Base-by-base conservation (phyloP, 2,329 filamentous ascomycete species). In the Bimuria novae-zelandiae region DNA sequence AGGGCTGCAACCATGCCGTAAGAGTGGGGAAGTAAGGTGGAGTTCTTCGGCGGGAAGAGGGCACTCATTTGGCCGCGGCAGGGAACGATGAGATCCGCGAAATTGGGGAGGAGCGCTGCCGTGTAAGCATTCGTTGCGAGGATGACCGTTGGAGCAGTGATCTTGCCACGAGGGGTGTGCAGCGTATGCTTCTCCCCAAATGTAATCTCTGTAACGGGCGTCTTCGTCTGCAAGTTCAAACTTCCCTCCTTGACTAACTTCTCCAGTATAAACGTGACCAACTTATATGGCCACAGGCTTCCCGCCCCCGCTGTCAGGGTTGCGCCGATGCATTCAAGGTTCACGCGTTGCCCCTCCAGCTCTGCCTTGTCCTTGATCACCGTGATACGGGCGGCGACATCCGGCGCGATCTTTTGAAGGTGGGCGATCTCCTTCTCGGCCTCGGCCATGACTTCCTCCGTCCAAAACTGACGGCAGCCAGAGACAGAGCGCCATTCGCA, bases 111-210 rank as follows among this genome's bases (percentile, higher is more conserved):
- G 3, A 96, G 79, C 55, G 86, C 81, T 1, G 89, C 90, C 0
- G 90, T 92, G 72, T 96, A 95, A 3, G 80, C 92, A 67, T 96
- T 96, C 0, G 89, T 93, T 4, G 90, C 88, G 14, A 96, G 81
- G 16, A 96, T 80, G 17, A 96, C 83, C 29, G 83, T 80, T 11
- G 77, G 75, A 1, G 90, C 80, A 0, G 70, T 69, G 50, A 95
- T 80, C 36, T 74, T 77, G n/a, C 91, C 92, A 19, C 90, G 84
- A 0, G 79, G 73, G 0, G 91, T 95, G 41, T 85, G 77, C 0
- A 91, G 76, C 0, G 79, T 78, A 84, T 89, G 92, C 42, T 54
- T 66, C 7, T 60, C 49, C 30, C 59, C 51, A 22, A 63, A 70
- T 2, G 58, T 63, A n/a, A 72, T 70, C 16, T 69, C 56, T 3